phyloP scores from a whole-genome alignment of 305 asterid genomes.

The Ajuga reptans region DNA sequence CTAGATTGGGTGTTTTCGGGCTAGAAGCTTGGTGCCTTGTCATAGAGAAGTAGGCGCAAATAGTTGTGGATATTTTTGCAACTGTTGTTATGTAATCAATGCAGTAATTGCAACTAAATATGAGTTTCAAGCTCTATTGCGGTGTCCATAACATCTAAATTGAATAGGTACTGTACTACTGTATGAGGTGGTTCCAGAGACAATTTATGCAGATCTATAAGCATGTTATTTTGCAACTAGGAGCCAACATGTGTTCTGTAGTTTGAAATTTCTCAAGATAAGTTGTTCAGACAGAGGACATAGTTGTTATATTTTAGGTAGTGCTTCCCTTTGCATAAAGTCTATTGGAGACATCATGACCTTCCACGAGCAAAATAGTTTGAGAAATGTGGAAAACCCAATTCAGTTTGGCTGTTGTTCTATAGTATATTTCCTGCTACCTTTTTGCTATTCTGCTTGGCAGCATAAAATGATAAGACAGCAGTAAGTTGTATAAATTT shows the following conservation, averaged over 20 bases:
- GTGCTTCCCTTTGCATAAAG: background rate
- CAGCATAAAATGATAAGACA: background rate
- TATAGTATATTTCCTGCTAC: background rate
- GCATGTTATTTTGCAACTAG: no score
- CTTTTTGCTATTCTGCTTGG: background rate
- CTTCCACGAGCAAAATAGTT: background rate
- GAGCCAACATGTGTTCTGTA: background rate
- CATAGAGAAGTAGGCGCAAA: background rate
- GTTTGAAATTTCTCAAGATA: background rate
- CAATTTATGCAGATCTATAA: background rate
- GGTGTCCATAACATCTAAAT: background rate
- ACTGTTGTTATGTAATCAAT: background rate
- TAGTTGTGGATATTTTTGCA: background rate
- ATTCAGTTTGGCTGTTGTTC: background rate
- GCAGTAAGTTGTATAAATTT: background rate
- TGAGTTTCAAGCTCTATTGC: background rate
- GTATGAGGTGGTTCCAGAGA: background rate
- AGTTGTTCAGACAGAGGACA: background rate
- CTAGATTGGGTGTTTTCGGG: background rate
- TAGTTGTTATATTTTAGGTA: background rate
- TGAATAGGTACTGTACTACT: background rate
- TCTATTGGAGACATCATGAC: background rate
- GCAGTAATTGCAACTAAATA: background rate
- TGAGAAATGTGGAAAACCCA: background rate
- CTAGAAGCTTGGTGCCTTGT: background rate